A percentile compares a stretch with the other conserved stretches of the same genome.
These are phyloP conservation scores for Hymenoscyphus albidus DNA, from an alignment of 2,329 filamentous ascomycete genomes.

Conservation along the genomic window DNA sequence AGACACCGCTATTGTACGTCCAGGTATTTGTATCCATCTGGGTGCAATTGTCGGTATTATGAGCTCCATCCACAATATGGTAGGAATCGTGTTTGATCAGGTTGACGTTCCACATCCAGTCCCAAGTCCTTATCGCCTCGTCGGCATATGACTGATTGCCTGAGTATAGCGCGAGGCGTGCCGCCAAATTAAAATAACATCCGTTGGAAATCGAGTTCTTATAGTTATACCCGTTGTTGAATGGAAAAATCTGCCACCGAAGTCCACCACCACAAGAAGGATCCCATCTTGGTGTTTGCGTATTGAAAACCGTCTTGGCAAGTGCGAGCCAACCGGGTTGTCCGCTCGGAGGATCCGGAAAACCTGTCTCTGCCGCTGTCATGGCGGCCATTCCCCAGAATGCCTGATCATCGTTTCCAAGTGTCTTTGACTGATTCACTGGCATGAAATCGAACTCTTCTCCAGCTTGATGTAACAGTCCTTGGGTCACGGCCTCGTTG, in stretches of 20 bases:
- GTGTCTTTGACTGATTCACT: slow-evolving; percentile 56
- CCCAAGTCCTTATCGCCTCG: slow-evolving; percentile 72
- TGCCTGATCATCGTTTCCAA: slow-evolving; percentile 68
- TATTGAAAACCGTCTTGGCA: slow-evolving; percentile 77
- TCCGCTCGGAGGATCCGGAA: slow-evolving; percentile 49
- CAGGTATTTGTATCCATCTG: slow-evolving; percentile 60
- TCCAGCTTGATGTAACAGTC: slow-evolving; percentile 69
- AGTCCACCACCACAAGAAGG: slow-evolving; percentile 66
- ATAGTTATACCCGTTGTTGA: slow-evolving; percentile 77
- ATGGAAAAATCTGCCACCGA: slow-evolving; percentile 79
- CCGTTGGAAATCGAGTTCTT: slow-evolving; percentile 63
- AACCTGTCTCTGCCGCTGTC: slow-evolving; percentile 65
- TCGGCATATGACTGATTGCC: slow-evolving; percentile 71
- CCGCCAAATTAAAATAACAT: slow-evolving; percentile 57
- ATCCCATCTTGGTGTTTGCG: slow-evolving; percentile 71
- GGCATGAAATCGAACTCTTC: slow-evolving; percentile 74
- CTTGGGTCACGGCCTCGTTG: slow-evolving; percentile 58
- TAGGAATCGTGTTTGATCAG: slow-evolving; percentile 52
- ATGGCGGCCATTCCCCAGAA: slow-evolving; percentile 71
- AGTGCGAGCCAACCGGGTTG: slow-evolving; percentile 66
- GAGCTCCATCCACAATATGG: slow-evolving; percentile 56
- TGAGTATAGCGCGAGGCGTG: slow-evolving; percentile 71
- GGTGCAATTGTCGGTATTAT: slow-evolving; percentile 54
- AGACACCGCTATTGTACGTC: slow-evolving; percentile 66
- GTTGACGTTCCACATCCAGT: slow-evolving; percentile 58